phyloP scores from a whole-genome alignment of 257 asterid genomes.

The Jasminum sambac region DNA sequence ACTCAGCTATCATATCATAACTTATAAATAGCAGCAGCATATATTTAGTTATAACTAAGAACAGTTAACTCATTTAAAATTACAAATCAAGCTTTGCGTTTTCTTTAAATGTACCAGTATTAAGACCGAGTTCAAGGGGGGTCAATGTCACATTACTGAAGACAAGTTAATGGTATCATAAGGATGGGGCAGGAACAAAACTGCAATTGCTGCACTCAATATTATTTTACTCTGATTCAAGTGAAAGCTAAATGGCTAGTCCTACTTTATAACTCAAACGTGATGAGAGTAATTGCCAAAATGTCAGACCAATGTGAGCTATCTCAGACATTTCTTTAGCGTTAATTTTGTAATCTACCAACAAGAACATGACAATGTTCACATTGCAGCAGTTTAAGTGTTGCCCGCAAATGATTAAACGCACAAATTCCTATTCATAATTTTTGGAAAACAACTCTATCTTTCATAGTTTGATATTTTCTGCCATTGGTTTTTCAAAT shows the following conservation, averaged over 20 bases:
- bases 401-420: not conserved
- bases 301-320: not conserved
- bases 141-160: not conserved
- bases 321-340: not conserved
- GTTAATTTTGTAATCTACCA: not conserved
- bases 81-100: not conserved
- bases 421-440: not conserved
- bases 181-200: not conserved
- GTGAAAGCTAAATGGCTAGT: not conserved
- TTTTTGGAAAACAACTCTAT: not conserved
- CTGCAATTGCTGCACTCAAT: constrained; percentile 11
- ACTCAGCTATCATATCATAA: not conserved
- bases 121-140: not conserved
- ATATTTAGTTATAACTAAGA: not conserved
- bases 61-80: not conserved
- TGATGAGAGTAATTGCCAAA: not conserved
- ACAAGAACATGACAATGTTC: not conserved
- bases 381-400: not conserved
- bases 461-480: not conserved
- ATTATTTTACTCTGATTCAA: not conserved
- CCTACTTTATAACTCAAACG: not conserved
- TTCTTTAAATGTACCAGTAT: not conserved
- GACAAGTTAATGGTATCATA: not conserved
- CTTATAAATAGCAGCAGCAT: constrained; percentile 12
- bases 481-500: not conserved